These are phyloP conservation scores for Volvariella surrecta DNA, from an alignment of 1,284 basidiomycete genomes.

Conservation along the genomic window DNA sequence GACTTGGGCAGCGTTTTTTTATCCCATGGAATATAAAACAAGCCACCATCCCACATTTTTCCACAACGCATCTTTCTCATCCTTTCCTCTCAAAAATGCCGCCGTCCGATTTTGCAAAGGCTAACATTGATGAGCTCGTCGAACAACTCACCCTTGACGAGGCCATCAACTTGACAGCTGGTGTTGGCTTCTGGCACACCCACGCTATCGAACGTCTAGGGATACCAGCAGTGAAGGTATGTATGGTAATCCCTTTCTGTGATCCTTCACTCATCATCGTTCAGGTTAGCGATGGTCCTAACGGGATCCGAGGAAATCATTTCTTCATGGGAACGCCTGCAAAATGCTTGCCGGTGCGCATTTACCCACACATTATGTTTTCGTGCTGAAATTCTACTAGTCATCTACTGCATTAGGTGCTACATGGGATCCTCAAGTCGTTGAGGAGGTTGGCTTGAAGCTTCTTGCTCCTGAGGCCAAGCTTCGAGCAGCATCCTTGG, in stretches of 20 bases:
- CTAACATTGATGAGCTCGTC: conserved; percentile 49
- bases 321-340: conserved; percentile 61
- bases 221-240: conserved; percentile 64
- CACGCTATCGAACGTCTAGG: conserved; percentile 54
- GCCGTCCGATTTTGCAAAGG: conserved; percentile 60
- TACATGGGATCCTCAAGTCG: conserved; percentile 64
- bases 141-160: conserved; percentile 64
- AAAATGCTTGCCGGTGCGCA: conserved; percentile 44
- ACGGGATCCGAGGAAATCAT: conserved; percentile 51
- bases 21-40: no score
- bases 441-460: conserved; percentile 51
- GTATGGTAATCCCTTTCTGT: conserved; percentile 7
- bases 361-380: conserved; percentile 4
- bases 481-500: conserved; percentile 55
- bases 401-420: conserved; percentile 66
- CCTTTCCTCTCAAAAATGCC: conserved; percentile 33
- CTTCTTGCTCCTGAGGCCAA: conserved; percentile 68
- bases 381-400: no score
- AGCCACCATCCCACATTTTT: neutral
- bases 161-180: conserved; percentile 60
- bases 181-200: conserved; percentile 74
- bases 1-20: no score
- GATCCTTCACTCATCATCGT: neutral
- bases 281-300: conserved; percentile 69
- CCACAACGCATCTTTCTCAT: conserved; percentile 1